Base-by-base conservation (phyloP, 768 basidiomycete species). In the Naganishia friedmannii region DNA sequence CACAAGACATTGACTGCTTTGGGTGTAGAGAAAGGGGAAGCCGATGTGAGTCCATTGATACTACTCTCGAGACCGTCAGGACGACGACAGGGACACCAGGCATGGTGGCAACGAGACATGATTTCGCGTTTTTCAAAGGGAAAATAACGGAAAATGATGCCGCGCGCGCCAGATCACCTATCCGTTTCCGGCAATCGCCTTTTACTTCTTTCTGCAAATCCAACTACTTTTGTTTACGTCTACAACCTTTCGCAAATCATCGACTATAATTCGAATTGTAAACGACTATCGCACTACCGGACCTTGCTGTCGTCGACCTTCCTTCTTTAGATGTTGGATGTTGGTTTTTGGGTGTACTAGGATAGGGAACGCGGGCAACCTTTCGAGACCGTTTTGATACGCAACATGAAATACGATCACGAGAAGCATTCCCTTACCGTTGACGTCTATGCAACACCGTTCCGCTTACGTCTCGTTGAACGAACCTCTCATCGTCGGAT, bases 21-120 rank as follows among this genome's bases (percentile, higher is more conserved):
- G 53, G 92, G 92, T 75, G 92, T 93, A 77, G 92, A 93, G 80
- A 89, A 89, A 78, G 91, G 93, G 84, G 92, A 93, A 78, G 91
- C 91, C 81, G 92, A 92, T 82, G 92, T 93, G 84, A 88, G 91
- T 86, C 42, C 71, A 68, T n/a, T 66, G 53, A 56, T 68, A 31
- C 60, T 45, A 63, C 39, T 63, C 60, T 63, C 60, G 60, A 63
- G 48, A 26, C 54, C 53, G 72, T 65, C 67, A 28, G 57, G 63
- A 56, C 53, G 53, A 48, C 46, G 63, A 53, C 57, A 31, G 31
- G 37, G 55, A 57, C 31, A 56, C 72, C 77, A 57, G 56, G 55
- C 46, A 74, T 74, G 75, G 77, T 76, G 79, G 79, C 77, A 70
- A 77, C n/a, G 48, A 60, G 48, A 57, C 69, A 77, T 69, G 78